Evolutionary conservation across 2,329 filamentous ascomycete species (phyloP), one percentile per base, ranked within the genome.

Genomic region (Sarocladium oryzae): DNA sequence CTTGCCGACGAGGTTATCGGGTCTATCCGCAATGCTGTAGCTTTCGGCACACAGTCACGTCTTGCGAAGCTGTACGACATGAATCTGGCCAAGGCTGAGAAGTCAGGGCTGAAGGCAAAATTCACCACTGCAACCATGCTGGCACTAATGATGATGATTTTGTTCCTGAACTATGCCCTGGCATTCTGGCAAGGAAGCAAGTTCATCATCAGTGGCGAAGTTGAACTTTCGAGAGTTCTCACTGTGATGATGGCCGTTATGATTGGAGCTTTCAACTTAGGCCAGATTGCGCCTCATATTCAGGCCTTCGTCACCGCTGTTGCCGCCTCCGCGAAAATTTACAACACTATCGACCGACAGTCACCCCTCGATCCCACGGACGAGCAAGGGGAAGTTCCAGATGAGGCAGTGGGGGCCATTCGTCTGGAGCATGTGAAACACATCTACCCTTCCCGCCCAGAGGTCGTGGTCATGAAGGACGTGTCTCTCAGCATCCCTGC

Each of bases 1-100:
- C 79, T 97, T 11, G 92, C 89, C 3, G 93, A 97, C 63, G 93
- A 99, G 69, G 92, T 96, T 51, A 80, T 99, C 61, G 91, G 89
- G 66, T 96, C 91, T 1, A 86, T 97, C 58, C 84, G 93, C 56
- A 97, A 95, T 62, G 88, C 92, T 6, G 84, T 89, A 7, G 93
- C 93, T 26, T 99, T 96, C 62, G 89, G 89, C 38, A 96, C 91
- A 0, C 91, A 97, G 67, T 87, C 92, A 52, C 90, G 92, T 56
- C 78, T 97, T n/a, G 89, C 92, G 10, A 78, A 78, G 55, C 86
- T 92, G 66, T 97, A 97, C 64, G 88, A 95, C 59, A 65, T 63
- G 2, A 88, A 95, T 64, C 74, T 97, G 28, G 69, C 70, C 38
- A 77, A 79, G 51, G 91, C 90, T 13, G 85, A 93, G 63, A 79